phyloP scores from a whole-genome alignment of 1,139 yeast genomes.

The Kodamaea sp. region DNA sequence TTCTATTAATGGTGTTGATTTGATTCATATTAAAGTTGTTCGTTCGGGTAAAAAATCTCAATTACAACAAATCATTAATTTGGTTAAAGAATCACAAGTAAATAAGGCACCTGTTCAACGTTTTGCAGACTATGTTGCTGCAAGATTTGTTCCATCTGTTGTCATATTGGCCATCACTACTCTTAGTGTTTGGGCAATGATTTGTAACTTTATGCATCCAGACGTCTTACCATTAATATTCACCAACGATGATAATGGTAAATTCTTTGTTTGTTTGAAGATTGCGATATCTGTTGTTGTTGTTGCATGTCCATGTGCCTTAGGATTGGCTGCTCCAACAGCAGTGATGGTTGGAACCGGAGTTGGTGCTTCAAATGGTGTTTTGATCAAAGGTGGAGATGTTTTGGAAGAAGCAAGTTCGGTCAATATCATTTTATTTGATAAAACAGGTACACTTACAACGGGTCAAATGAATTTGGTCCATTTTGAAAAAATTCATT shows the following conservation, averaged over 20 bases:
- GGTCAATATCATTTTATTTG: conserved; percentile 72
- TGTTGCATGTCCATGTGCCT: conserved; percentile 97
- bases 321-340: conserved; percentile 96
- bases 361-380: conserved; percentile 86
- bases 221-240: conserved; percentile 52
- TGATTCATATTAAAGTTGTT: conserved; percentile 64
- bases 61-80: conserved; percentile 76
- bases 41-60: conserved; percentile 81
- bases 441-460: conserved; percentile 95
- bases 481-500: conserved; percentile 16
- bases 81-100: conserved; percentile 88
- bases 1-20: conserved; percentile 77
- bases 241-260: conserved; percentile 49
- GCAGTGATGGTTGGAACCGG: conserved; percentile 99
- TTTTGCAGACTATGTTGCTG: conserved; percentile 80
- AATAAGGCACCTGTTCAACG: conserved; percentile 88
- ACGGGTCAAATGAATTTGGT: conserved; percentile 71
- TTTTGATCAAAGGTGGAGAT: conserved; percentile 90
- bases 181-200: conserved; percentile 61
- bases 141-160: conserved; percentile 80
- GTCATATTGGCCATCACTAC: conserved; percentile 60
- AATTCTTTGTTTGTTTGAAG: conserved; percentile 66
- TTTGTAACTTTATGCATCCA: conserved; percentile 31
- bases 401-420: conserved; percentile 71
- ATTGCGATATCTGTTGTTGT: conserved; percentile 91